Evolutionary conservation across 257 asterid genomes (phyloP), one percentile per base, ranked within the genome.

Genomic region (Capsicum chinense): DNA sequence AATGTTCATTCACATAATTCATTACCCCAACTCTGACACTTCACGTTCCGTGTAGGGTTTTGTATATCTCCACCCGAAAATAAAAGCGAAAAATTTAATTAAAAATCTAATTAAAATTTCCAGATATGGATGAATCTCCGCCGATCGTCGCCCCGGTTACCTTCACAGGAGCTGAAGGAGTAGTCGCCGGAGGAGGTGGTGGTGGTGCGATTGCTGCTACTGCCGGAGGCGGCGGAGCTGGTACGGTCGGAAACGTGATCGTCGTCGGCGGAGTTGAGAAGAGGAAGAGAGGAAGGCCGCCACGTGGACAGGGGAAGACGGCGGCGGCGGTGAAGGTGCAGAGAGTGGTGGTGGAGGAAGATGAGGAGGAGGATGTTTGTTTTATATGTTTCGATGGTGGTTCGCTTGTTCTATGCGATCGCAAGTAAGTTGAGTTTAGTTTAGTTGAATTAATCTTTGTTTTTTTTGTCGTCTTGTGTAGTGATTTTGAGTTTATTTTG

Each of bases 381-480:
- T 96, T 96, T 81, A 94, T 96, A 47, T 96, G 99, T 92, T 96
- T 94, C 16, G 99, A 96, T 84, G 99, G 98, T 7, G 99, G 99
- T 59, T 90, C 95, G 9, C 92, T 96, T 15, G 98, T 96, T 15
- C 92, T 96, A 58, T 96, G 99, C 83, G 99, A 96, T 91, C 95
- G 97, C 88, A 95, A 90, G 99, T 95, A 88, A 92, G 98, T 90
- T 64, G 71, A 64, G 71, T 64, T 68, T 37, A 4, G 33, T 26
- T 26, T 26, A 26, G 33, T 26, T 26, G 33, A 26, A 26, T 26
- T 26, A 26, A 26, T 26, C 33, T 26, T 26, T 26, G 33, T 26
- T 26, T 26, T 26, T 26, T 26, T 26, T 0, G 5, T 39, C 44
- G 44, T 39, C 5, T 39, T 39, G 44, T 39, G 44, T 39, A 39